Evolutionary conservation across 2,329 filamentous ascomycete species (phyloP).

Genomic region (Trichoderma asperellum): DNA sequence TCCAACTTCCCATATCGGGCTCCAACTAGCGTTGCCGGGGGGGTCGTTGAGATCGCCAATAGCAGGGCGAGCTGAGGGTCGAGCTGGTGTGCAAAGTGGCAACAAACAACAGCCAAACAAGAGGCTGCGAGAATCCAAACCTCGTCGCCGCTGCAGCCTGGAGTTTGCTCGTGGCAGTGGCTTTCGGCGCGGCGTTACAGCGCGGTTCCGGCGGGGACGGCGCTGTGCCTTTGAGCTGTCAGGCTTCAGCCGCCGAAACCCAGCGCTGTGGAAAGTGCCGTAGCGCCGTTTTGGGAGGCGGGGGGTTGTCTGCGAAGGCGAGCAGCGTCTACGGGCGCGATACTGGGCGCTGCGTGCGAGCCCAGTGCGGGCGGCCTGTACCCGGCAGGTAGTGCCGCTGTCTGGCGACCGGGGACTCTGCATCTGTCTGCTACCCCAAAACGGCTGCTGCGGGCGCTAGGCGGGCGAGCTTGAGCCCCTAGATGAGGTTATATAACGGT

Average conservation of each 20-base stretch:
- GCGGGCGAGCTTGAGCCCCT: conserved; percentile 12
- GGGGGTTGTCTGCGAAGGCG: not conserved
- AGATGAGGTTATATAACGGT: too few species aligned
- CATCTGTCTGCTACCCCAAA: conserved; percentile 1
- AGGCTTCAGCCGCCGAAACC: conserved; percentile 10
- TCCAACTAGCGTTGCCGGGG: not conserved
- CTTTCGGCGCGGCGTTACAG: not conserved
- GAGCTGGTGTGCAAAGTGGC: not conserved
- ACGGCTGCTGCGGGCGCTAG: conserved; percentile 15
- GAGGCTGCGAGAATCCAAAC: not conserved
- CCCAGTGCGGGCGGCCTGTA: not conserved
- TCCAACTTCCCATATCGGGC: conserved; percentile 26
- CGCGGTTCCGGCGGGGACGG: conserved; percentile 2
- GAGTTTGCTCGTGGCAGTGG: not conserved
- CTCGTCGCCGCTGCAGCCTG: conserved; percentile 17
- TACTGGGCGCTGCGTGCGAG: not conserved
- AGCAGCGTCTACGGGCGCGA: not conserved
- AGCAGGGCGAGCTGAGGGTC: not conserved
- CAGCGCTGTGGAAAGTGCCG: conserved; percentile 16
- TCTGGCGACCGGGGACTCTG: not conserved
- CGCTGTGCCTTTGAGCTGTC: not conserved
- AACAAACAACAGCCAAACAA: not conserved
- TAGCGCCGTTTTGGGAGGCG: conserved; percentile 17
- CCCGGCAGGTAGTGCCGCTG: not conserved
- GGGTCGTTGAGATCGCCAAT: not conserved